Evolutionary conservation across 768 basidiomycete species (phyloP).

Genomic region (Lentinula sp.): DNA sequence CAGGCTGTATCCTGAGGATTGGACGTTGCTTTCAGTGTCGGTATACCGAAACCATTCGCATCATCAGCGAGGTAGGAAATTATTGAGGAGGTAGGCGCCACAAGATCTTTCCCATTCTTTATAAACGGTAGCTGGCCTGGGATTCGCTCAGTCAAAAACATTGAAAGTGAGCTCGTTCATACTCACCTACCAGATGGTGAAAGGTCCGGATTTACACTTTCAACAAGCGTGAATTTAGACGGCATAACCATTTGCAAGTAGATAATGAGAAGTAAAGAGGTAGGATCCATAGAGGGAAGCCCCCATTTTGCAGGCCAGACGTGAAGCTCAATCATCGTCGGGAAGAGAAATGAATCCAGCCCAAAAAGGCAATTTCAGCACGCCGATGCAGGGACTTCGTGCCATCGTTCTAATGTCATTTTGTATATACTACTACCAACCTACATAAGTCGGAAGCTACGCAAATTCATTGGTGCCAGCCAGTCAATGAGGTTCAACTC

Average conservation of each 20-base stretch:
- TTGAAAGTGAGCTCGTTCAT: constrained; percentile 1
- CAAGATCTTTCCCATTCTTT: constrained; percentile 44
- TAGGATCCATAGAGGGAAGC: constrained; percentile 60
- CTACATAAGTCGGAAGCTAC: background rate
- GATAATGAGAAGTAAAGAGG: constrained; percentile 58
- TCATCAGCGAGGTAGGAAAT: constrained; percentile 36
- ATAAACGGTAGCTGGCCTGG: constrained; percentile 71
- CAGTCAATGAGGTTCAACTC: background rate
- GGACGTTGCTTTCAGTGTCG: background rate
- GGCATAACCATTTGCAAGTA: constrained; percentile 67
- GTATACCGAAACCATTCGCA: background rate
- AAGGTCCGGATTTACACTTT: constrained; percentile 62
- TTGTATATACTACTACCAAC: background rate
- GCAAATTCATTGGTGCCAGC: background rate
- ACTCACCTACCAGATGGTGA: constrained; percentile 65
- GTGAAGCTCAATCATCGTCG: constrained; percentile 19
- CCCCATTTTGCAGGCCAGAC: constrained; percentile 68
- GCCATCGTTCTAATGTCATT: no score
- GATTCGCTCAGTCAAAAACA: constrained; percentile 6
- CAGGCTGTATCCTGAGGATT: constrained; percentile 55
- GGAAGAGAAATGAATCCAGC: no score
- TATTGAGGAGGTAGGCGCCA: constrained; percentile 55
- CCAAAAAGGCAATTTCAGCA: no score
- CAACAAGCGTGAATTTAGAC: constrained; percentile 55
- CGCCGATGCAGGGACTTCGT: no score